Base-by-base conservation (phyloP, 2,329 filamentous ascomycete species). In the Phyllosticta capitalensis region DNA sequence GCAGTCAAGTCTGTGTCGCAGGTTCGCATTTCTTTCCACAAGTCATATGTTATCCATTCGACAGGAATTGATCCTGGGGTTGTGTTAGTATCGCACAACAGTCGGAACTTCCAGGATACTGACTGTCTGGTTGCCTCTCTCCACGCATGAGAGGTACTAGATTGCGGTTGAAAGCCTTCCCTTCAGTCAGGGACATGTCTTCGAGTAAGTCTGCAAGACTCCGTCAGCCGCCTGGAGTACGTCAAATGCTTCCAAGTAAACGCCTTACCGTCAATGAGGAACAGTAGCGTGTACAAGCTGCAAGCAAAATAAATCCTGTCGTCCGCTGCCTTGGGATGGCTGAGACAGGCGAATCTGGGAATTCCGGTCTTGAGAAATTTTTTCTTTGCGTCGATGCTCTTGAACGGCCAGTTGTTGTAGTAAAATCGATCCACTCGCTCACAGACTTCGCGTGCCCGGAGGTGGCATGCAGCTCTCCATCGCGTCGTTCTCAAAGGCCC, bases 211-310 rank as follows among this genome's bases (percentile, higher is more conserved):
- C 75, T 76, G 9, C 7, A n/a, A 14, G 4, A 7, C 14, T 45
- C n/a, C 6, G 38, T 45, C 38, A 45, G 12, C 22, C 24, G 7
- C 24, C 24, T 26, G 24, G 33, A 54, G 53, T 26, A 51, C 20
- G 52, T 51, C 10, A 33, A 12, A 21, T 19, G 10, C 10, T 22
- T 14, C 19, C 12, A 9, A 17, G 19, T 1, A 2, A 51, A 28
- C 38, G 20, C 59, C 69, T 58, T 65, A 75, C 75, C 76, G 63
- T 79, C 75, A 26, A 78, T 68, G 1, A 78, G 61, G 58, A 78
- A 78, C 1, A 76, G 62, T 1, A 77, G 26, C 0, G 75, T 75
- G 5, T 77, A 59, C 0, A 79, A 65, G 3, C 67, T 64, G 62
- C 74, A 76, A 0, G 71, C 74, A 54, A 69, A 61, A 19, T 61